Conservation (phyloP, 345 rosid species). For the Reutealis trisperma region DNA sequence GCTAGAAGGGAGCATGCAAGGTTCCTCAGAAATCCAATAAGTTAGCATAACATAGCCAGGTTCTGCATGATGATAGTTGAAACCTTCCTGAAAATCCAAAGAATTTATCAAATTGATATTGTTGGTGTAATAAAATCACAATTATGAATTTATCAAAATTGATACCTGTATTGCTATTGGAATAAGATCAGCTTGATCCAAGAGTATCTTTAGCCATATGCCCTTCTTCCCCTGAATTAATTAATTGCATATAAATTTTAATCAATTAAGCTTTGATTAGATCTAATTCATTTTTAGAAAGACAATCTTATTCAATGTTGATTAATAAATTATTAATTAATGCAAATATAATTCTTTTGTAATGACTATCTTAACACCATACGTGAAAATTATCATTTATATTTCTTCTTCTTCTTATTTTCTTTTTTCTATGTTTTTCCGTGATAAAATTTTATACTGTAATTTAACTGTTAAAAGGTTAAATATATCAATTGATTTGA, state of each 20-base stretch:
- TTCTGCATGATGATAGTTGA: constrained; percentile 54
- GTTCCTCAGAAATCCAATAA: constrained; percentile 51
- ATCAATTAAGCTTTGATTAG: not conserved
- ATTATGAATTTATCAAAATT: not conserved
- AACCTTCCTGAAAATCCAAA: constrained; percentile 41
- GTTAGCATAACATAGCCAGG: constrained; percentile 54
- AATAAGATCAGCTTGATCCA: constrained; percentile 44
- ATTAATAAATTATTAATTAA: too few relatives aligned
- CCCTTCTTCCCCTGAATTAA: constrained; percentile 47
- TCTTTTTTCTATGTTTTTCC: too few relatives aligned
- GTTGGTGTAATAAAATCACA: not conserved
- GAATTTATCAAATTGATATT: not conserved
- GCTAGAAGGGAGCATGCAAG: constrained; percentile 47
- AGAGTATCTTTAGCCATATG: constrained; percentile 47
- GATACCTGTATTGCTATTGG: constrained; percentile 52
- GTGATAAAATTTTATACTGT: too few relatives aligned
- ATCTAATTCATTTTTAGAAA: too few relatives aligned
- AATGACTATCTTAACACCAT: too few relatives aligned
- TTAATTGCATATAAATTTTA: not conserved
- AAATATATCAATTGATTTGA: too few relatives aligned
- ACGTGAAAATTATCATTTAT: too few relatives aligned
- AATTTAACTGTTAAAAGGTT: too few relatives aligned
- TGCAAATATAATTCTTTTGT: too few relatives aligned
- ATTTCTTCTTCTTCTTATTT: too few relatives aligned
- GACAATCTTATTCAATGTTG: too few relatives aligned